phyloP scores from a whole-genome alignment of 164 flowering plant genomes.

The Aristolochia californica region DNA sequence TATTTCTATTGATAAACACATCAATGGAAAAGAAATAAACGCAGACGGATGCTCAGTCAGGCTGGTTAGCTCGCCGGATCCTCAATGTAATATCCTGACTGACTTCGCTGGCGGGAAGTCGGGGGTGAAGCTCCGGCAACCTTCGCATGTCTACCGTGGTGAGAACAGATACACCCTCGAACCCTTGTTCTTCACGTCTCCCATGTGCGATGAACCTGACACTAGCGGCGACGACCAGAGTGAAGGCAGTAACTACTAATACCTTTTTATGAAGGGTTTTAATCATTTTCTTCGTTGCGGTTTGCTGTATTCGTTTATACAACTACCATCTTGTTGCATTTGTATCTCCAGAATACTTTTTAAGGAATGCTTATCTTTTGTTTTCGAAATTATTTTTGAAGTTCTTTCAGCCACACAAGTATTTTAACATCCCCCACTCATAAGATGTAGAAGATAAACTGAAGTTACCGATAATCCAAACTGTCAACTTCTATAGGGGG shows the following conservation, averaged over 20 bases:
- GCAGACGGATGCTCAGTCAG: slow-evolving; percentile 39
- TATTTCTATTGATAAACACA: slow-evolving; percentile 24
- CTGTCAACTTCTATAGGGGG: too few relatives aligned
- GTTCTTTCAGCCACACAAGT: too few relatives aligned
- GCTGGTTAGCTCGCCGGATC: slow-evolving; percentile 67
- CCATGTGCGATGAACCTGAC: slow-evolving; percentile 66
- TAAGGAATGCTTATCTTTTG: too few relatives aligned
- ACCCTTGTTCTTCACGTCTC: slow-evolving; percentile 60
- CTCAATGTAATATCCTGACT: slow-evolving; percentile 44
- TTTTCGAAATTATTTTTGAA: too few relatives aligned
- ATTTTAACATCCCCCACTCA: too few relatives aligned
- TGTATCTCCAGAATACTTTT: too few relatives aligned
- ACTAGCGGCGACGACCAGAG: background rate
- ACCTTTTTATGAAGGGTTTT: too few relatives aligned
- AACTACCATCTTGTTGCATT: too few relatives aligned
- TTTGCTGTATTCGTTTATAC: too few relatives aligned
- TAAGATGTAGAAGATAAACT: too few relatives aligned
- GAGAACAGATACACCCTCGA: slow-evolving; percentile 27
- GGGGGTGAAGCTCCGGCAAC: slow-evolving; percentile 50
- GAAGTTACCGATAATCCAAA: too few relatives aligned
- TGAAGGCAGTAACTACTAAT: background rate
- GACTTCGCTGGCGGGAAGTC: slow-evolving; percentile 45
- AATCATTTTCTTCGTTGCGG: too few relatives aligned
- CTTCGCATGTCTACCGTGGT: slow-evolving; percentile 35
- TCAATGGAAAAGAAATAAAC: slow-evolving; percentile 37